These are phyloP conservation scores for Calycina herbarum DNA, from an alignment of 2,329 filamentous ascomycete species.

Conservation along the genomic window DNA sequence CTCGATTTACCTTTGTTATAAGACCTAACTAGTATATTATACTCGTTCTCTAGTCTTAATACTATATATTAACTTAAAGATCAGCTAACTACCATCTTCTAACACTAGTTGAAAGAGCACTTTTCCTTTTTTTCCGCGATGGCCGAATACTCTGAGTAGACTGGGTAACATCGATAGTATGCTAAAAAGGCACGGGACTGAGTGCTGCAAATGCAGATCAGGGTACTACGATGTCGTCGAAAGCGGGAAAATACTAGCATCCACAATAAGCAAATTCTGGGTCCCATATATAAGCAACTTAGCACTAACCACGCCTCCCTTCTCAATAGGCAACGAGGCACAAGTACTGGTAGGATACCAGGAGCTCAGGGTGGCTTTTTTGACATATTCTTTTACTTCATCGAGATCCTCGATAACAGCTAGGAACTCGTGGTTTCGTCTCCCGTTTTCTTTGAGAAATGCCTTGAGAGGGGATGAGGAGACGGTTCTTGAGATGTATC, in stretches of 20 bases:
- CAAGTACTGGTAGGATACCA: slow-evolving; percentile 26
- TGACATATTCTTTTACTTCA: slow-evolving; percentile 18
- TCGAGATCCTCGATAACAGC: slow-evolving; percentile 13
- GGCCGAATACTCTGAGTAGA: too few species aligned
- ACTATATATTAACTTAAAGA: too few species aligned
- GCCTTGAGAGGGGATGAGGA: neutral
- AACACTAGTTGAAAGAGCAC: too few species aligned
- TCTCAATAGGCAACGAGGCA: slow-evolving; percentile 25
- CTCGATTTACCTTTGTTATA: too few species aligned
- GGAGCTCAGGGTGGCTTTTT: slow-evolving; percentile 13
- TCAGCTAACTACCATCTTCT: too few species aligned
- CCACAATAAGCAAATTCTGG: slow-evolving; percentile 20
- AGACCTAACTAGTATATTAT: too few species aligned
- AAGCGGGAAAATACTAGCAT: slow-evolving; percentile 23
- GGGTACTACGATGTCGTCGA: too few species aligned
- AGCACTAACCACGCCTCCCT: slow-evolving; percentile 27
- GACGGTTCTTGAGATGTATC: slow-evolving; percentile 11
- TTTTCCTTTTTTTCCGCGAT: too few species aligned
- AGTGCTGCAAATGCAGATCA: too few species aligned
- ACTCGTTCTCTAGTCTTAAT: too few species aligned
- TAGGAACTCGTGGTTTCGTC: slow-evolving; percentile 12
- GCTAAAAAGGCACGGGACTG: too few species aligned
- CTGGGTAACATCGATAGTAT: too few species aligned
- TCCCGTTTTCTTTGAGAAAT: slow-evolving; percentile 15
- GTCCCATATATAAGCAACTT: slow-evolving; percentile 27